Conservation (phyloP, 1,284 basidiomycete species). For the Trichosporon sp. region DNA sequence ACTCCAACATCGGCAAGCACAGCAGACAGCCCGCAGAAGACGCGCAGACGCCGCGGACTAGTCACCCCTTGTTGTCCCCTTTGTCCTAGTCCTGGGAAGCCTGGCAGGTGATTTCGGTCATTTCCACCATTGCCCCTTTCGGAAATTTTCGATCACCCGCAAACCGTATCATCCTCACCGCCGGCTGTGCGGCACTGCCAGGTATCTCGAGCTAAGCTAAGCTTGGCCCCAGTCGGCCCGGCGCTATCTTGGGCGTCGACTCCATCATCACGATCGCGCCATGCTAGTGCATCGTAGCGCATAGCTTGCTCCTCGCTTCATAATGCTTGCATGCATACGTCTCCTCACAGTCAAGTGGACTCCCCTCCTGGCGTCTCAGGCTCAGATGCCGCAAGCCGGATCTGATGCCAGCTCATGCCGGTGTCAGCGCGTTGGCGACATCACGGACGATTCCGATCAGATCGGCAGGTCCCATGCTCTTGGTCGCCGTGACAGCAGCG, state of each 20-base stretch:
- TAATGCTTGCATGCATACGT: constrained; percentile 6
- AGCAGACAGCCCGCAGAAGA: not conserved
- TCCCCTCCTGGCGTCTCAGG: not conserved
- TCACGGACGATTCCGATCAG: constrained; percentile 84
- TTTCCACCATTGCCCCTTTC: constrained; percentile 2
- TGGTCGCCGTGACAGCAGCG: not conserved
- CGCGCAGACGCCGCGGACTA: not conserved
- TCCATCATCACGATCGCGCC: not conserved
- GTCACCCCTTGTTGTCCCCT: not conserved
- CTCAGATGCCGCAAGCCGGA: not conserved
- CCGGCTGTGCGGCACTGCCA: constrained; percentile 46
- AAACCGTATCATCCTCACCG: constrained; percentile 73
- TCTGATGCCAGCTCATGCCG: not conserved
- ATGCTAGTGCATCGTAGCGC: not conserved
- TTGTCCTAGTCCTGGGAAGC: not conserved
- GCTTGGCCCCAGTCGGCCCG: not conserved
- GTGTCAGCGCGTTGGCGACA: constrained; percentile 78
- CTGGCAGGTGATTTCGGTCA: not conserved
- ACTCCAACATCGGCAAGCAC: not conserved
- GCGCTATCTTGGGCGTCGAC: not conserved
- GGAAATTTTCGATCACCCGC: constrained; percentile 65
- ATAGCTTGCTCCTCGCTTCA: not conserved
- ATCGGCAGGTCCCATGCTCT: constrained; percentile 85
- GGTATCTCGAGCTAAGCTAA: not conserved
- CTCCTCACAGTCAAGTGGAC: not conserved